Conservation (phyloP, 225 moss, liverwort and hornwort species). For the Straminergon stramineum region DNA sequence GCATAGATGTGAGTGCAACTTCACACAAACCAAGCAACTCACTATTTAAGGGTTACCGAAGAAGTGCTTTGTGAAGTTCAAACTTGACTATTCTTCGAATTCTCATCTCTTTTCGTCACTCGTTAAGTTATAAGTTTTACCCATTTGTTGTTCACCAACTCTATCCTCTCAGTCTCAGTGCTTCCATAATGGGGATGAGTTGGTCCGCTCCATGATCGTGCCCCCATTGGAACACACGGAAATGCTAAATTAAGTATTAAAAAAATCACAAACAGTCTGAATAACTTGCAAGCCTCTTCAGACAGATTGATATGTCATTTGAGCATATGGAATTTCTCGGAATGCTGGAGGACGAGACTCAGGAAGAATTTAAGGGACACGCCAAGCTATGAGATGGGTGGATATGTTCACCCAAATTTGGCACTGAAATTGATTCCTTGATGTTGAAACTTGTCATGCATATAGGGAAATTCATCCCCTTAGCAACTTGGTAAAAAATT, state of each 20-base stretch:
- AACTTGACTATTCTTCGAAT: neutral
- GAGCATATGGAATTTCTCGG: neutral
- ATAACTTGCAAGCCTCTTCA: neutral
- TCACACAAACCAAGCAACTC: neutral
- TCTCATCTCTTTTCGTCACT: too few species aligned
- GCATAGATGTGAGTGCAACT: too few species aligned
- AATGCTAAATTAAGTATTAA: neutral
- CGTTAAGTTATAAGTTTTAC: too few species aligned
- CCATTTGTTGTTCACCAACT: neutral
- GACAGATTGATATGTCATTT: neutral
- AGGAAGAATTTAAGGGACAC: neutral
- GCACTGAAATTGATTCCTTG: neutral
- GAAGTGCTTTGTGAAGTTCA: neutral
- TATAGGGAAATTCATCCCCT: neutral
- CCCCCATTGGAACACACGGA: too few species aligned
- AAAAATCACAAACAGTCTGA: neutral
- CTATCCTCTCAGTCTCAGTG: neutral
- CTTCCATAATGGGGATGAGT: neutral
- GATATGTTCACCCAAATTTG: neutral
- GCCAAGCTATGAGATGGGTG: neutral
- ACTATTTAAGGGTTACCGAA: neutral
- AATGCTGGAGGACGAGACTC: neutral
- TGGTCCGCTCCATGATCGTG: too few species aligned
- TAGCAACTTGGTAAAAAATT: too few species aligned
- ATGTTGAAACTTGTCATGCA: neutral